Evolutionary conservation across 805 yeast genomes (phyloP).

Genomic region (Nakazawaea pomicola): DNA sequence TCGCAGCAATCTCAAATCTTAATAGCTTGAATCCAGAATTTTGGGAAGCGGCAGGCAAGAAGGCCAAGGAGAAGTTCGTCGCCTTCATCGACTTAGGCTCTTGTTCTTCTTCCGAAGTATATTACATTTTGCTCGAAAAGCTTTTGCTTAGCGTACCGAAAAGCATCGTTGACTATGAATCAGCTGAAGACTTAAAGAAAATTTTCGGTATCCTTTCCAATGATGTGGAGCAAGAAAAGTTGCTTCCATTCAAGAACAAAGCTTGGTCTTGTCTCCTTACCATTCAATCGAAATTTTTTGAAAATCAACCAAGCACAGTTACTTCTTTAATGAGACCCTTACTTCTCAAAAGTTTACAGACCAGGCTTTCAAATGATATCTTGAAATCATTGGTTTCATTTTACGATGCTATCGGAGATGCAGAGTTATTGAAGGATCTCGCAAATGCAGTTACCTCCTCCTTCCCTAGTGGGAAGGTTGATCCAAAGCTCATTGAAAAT

Average conservation of each 20-base stretch:
- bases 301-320: constrained; percentile 7
- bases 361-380: constrained; percentile 5
- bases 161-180: not conserved
- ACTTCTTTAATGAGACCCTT: constrained; percentile 5
- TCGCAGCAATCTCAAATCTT: constrained; percentile 41
- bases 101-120: constrained; percentile 45
- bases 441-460: constrained; percentile 9
- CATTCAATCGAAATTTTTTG: constrained; percentile 7
- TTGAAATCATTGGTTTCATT: constrained; percentile 15
- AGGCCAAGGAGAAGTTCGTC: constrained; percentile 36
- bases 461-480: constrained; percentile 16
- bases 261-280: constrained; percentile 24
- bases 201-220: constrained; percentile 16
- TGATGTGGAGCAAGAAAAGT: constrained; percentile 21
- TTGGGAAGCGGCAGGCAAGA: constrained; percentile 45
- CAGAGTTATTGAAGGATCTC: not conserved
- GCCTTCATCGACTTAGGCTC: constrained; percentile 49
- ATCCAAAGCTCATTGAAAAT: constrained; percentile 23
- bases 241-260: constrained; percentile 16
- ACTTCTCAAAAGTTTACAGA: not conserved
- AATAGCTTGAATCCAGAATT: constrained; percentile 43
- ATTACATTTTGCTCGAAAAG: constrained; percentile 30
- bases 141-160: constrained; percentile 17
- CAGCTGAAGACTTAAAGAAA: constrained; percentile 9
- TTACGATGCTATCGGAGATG: constrained; percentile 16